Percentiles rank a stretch among this genome's conserved stretches.
Conservation (phyloP, 306 rosid genomes). For the Oemleria cerasiformis region DNA sequence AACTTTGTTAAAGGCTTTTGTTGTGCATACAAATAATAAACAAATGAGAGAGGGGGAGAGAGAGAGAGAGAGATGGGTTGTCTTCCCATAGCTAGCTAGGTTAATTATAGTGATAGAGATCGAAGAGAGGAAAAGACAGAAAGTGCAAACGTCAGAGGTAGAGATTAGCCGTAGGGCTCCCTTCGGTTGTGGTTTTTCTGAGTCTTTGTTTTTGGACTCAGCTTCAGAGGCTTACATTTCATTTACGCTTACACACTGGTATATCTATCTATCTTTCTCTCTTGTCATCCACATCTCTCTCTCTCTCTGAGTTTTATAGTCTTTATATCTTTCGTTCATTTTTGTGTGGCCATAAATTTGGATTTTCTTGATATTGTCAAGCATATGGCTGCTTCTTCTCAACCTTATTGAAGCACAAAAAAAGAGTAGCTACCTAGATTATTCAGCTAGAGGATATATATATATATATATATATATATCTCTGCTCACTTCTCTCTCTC, state of each 20-base stretch:
- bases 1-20: slow-evolving; percentile 31
- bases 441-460: slow-evolving; percentile 30
- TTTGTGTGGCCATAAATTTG: slow-evolving; percentile 57
- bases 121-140: slow-evolving; percentile 81
- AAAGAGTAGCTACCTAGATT: slow-evolving; percentile 23
- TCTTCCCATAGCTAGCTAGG: not conserved
- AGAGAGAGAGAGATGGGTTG: not conserved
- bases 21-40: slow-evolving; percentile 18
- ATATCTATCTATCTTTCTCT: slow-evolving; percentile 18
- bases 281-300: slow-evolving; percentile 26
- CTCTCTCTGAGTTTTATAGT: slow-evolving; percentile 23
- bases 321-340: slow-evolving; percentile 51
- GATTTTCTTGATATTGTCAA: slow-evolving; percentile 60
- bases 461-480: slow-evolving; percentile 27
- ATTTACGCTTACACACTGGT: too few species aligned
- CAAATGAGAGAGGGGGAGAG: slow-evolving; percentile 7
- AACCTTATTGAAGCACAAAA: slow-evolving; percentile 41
- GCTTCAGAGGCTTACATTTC: slow-evolving; percentile 31
- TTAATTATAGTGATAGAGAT: slow-evolving; percentile 41
- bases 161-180: slow-evolving; percentile 66
- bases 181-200: slow-evolving; percentile 48
- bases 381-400: slow-evolving; percentile 29
- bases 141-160: slow-evolving; percentile 76
- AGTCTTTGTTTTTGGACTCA: slow-evolving; percentile 39
- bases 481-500: too few species aligned